phyloP scores from a whole-genome alignment of 768 basidiomycete genomes.

The Cystobasidiopsis lactophilus region DNA sequence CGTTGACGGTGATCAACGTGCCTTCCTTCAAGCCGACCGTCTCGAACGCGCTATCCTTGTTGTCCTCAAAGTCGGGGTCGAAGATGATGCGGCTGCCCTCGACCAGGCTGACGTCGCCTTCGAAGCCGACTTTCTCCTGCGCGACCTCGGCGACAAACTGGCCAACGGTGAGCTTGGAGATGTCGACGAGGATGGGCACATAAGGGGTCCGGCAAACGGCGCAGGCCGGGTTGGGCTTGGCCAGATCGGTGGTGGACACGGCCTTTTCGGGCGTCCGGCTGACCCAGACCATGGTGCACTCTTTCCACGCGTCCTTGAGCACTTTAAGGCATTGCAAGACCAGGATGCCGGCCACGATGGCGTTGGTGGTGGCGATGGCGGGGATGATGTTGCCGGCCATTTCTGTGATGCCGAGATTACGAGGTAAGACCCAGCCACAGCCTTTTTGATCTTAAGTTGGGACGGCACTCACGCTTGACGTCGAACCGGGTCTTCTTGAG shows the following conservation, averaged over 20 bases:
- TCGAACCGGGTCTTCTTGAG: slow-evolving; percentile 79
- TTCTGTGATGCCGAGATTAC: slow-evolving; percentile 32
- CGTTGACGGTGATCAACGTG: slow-evolving; percentile 68
- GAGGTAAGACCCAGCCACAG: no score
- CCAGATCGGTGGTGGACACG: slow-evolving; percentile 44
- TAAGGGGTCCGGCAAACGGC: slow-evolving; percentile 76
- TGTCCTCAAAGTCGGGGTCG: slow-evolving; percentile 89
- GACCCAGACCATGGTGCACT: slow-evolving; percentile 36
- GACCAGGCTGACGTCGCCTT: slow-evolving; percentile 48
- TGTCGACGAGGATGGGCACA: slow-evolving; percentile 48
- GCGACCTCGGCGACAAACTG: slow-evolving; percentile 50
- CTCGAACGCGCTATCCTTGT: slow-evolving; percentile 53
- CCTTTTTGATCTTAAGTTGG: not conserved
- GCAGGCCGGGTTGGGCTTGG: slow-evolving; percentile 51
- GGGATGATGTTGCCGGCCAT: slow-evolving; percentile 99
- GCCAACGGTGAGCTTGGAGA: slow-evolving; percentile 42
- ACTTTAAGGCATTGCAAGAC: slow-evolving; percentile 78
- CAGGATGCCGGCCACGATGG: slow-evolving; percentile 82
- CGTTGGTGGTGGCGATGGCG: slow-evolving; percentile 96
- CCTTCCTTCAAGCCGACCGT: slow-evolving; percentile 59
- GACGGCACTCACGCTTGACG: slow-evolving; percentile 50
- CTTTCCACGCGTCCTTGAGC: slow-evolving; percentile 38
- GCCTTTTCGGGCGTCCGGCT: slow-evolving; percentile 61
- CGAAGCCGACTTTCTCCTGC: slow-evolving; percentile 23
- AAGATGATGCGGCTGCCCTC: slow-evolving; percentile 68